Evolutionary conservation across 805 yeast genomes (phyloP).

Genomic region (Nakazawaea anatomiae): DNA sequence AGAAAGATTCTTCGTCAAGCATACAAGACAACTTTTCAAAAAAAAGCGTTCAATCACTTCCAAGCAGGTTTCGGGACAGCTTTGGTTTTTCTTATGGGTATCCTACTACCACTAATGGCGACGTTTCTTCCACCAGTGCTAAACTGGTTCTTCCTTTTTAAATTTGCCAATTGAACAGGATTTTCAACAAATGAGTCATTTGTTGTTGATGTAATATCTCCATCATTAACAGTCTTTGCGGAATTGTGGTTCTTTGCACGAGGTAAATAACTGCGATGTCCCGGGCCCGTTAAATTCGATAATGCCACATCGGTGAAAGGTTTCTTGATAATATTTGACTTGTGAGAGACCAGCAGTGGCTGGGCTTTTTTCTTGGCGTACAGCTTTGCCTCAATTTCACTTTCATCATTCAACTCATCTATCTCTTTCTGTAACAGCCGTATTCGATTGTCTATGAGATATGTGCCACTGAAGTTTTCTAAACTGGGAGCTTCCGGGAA

Average conservation of each 20-base stretch:
- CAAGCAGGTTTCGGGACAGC: slow-evolving; percentile 9
- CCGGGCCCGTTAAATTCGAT: slow-evolving; percentile 2
- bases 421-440: background rate
- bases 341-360: background rate
- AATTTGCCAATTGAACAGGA: background rate
- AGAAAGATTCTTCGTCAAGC: too few species aligned
- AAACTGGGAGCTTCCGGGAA: slow-evolving; percentile 16
- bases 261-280: background rate
- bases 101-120: slow-evolving; percentile 1
- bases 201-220: slow-evolving; percentile 2
- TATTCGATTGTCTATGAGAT: background rate
- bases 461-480: slow-evolving; percentile 1
- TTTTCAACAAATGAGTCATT: slow-evolving; percentile 8
- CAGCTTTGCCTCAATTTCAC: background rate
- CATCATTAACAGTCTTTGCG: background rate
- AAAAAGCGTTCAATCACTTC: background rate
- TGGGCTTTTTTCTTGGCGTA: background rate
- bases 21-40: too few species aligned
- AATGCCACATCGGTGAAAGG: slow-evolving; percentile 4
- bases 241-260: background rate
- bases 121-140: slow-evolving; percentile 1
- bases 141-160: slow-evolving; percentile 6
- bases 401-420: background rate
- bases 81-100: slow-evolving; percentile 4
- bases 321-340: background rate